phyloP scores from a whole-genome alignment of 305 asterid species.

The Fraxinus sp. region DNA sequence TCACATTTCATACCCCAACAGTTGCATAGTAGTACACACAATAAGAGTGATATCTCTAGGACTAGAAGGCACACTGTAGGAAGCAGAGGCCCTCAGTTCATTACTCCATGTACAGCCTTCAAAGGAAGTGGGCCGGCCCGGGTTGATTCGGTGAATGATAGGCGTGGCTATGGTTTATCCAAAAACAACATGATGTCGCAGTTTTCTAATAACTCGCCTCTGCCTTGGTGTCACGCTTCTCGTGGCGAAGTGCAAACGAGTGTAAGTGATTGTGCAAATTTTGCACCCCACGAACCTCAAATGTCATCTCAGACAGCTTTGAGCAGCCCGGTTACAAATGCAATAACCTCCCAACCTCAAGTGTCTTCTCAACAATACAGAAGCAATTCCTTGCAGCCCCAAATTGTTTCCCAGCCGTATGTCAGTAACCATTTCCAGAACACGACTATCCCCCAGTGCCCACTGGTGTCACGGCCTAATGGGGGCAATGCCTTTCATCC shows the following conservation, averaged over 20 bases:
- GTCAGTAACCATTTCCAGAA: constrained; percentile 19
- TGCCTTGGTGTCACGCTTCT: constrained; percentile 29
- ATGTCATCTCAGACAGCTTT: constrained; percentile 18
- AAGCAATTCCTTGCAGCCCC: constrained; percentile 23
- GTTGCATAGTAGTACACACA: constrained; percentile 22
- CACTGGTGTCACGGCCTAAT: constrained; percentile 19
- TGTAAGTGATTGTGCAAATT: constrained; percentile 11
- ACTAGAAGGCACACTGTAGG: constrained; percentile 28
- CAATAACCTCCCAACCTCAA: constrained; percentile 33
- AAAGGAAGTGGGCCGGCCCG: constrained; percentile 38
- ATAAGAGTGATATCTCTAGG: constrained; percentile 23
- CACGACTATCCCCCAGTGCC: constrained; percentile 19
- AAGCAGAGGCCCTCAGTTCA: constrained; percentile 32
- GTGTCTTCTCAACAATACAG: constrained; percentile 34
- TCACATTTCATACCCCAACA: constrained; percentile 26
- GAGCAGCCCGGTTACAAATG: constrained; percentile 23
- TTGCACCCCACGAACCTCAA: constrained; percentile 22
- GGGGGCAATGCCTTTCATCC: constrained; percentile 23
- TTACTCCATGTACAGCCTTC: constrained; percentile 34
- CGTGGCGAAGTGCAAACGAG: constrained; percentile 13
- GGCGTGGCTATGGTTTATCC: constrained; percentile 21
- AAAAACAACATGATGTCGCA: constrained; percentile 19
- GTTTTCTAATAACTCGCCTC: constrained; percentile 23
- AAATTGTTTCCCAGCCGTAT: constrained; percentile 26
- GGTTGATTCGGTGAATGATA: constrained; percentile 26